These are phyloP conservation scores for Trypanosoma melophagium DNA, from an alignment of 208 protist species.

Conservation along the genomic window DNA sequence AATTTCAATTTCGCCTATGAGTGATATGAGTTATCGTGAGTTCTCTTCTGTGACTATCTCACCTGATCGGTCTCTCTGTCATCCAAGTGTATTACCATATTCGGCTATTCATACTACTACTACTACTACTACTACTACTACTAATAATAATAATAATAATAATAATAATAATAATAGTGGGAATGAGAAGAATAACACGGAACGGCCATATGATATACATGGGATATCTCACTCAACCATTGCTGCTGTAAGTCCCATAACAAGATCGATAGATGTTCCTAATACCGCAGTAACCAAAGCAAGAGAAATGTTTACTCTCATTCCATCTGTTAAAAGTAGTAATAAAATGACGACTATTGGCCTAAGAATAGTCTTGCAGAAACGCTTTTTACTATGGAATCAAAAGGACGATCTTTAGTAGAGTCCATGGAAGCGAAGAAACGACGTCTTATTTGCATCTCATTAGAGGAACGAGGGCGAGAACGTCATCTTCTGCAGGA, in stretches of 20 bases:
- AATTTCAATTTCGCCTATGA: background rate
- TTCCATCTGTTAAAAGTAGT: no score
- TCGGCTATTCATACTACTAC: no score
- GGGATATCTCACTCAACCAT: no score
- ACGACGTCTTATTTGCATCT: background rate
- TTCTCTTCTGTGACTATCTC: no score
- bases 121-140: no score
- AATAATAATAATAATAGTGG: no score
- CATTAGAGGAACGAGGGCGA: slow-evolving; percentile 3
- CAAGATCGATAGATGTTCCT: background rate
- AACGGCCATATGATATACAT: no score
- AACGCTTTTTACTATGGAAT: slow-evolving; percentile 5
- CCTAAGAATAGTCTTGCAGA: background rate
- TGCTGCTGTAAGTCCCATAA: no score
- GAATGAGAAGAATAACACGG: no score
- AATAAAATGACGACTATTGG: no score
- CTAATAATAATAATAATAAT: background rate
- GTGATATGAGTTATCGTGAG: background rate
- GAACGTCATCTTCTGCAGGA: slow-evolving; percentile 12
- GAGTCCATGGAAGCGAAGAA: background rate
- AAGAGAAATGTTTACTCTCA: background rate
- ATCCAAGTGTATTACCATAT: no score
- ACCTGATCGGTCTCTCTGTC: no score
- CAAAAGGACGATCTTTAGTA: slow-evolving; percentile 6
- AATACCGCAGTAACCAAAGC: background rate